Conservation (phyloP, 2,329 filamentous ascomycete genomes). For the Colletotrichum brevisporum region DNA sequence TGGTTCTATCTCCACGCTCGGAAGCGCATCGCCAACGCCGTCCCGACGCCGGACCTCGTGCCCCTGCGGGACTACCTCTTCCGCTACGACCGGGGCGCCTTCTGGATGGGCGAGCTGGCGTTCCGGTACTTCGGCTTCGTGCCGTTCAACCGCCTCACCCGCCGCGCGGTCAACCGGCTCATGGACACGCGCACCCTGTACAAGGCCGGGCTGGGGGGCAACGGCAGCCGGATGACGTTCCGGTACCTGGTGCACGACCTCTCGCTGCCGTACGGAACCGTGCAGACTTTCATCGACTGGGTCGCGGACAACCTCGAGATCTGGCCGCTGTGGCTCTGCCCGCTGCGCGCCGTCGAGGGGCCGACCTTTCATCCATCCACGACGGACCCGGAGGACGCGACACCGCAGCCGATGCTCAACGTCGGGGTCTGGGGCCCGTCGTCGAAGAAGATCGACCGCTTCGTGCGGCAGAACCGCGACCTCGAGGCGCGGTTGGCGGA, state of each 20-base stretch:
- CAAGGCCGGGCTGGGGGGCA: constrained; percentile 71
- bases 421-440: constrained; percentile 74
- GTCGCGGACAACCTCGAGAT: constrained; percentile 60
- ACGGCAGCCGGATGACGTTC: constrained; percentile 64
- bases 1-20: constrained; percentile 81
- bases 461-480: constrained; percentile 69
- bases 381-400: constrained; percentile 19
- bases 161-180: constrained; percentile 72
- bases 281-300: constrained; percentile 62
- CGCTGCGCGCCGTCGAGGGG: constrained; percentile 61
- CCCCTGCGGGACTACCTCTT: constrained; percentile 78
- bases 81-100: constrained; percentile 78
- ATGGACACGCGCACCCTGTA: constrained; percentile 77
- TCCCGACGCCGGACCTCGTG: constrained; percentile 65
- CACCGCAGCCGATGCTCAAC: constrained; percentile 59
- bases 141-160: constrained; percentile 75
- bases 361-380: constrained; percentile 37
- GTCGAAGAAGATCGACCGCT: constrained; percentile 57
- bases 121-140: constrained; percentile 73
- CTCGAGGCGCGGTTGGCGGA: constrained; percentile 72
- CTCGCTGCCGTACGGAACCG: constrained; percentile 61
- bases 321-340: constrained; percentile 72
- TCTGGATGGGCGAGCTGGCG: constrained; percentile 76
- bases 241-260: constrained; percentile 77
- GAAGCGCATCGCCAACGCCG: constrained; percentile 41